Evolutionary conservation across 2,329 filamentous ascomycete genomes (phyloP), one percentile per base, ranked within the genome.

Genomic region (Magnaporthales sp.): DNA sequence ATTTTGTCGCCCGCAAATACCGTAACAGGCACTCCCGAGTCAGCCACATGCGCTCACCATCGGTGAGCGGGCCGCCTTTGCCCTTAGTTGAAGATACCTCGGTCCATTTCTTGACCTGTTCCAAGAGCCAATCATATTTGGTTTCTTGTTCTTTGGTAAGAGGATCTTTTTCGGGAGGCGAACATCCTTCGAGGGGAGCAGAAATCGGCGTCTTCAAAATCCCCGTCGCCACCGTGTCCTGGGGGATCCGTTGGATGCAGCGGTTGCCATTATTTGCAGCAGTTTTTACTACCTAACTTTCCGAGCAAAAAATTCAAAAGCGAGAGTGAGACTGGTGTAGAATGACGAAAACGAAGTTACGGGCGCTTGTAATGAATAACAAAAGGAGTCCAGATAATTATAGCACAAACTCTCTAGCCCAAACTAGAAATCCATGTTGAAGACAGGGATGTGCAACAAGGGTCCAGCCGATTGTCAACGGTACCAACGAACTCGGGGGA

Each of bases 1-100:
- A 99, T 78, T 96, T 97, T 51, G 92, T 93, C 24, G 95, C 95
- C 68, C 94, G 90, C 31, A 99, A 88, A 76, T 97, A 99, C 71
- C 95, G 91, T 56, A 97, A 84, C 19, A 99, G 84, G 75, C 94
- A 98, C 76, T 99, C 95, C 70, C 89, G 87, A 13, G 93, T 97
- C 71, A 99, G 84, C 88, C 92, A 99, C 80, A 95, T 87, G 74
- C 87, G 90, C 79, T 99, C 95, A 64, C 82, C 80, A 67, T 96
- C 92, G 64, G 87, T 88, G 67, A 98, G 79, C 1, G 91, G 87
- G 2, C 86, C 86, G 9, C 76, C 83, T 68, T 83, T 83, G 69
- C 77, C 89, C 66, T 85, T 84, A 7, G 58, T 4, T 15, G 64
- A 86, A 56, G 85, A 86, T 29, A 96, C 79, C 10, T 88, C 86